Conservation (phyloP, 495 filamentous ascomycete genomes). For the Podospora pseudocomata region DNA sequence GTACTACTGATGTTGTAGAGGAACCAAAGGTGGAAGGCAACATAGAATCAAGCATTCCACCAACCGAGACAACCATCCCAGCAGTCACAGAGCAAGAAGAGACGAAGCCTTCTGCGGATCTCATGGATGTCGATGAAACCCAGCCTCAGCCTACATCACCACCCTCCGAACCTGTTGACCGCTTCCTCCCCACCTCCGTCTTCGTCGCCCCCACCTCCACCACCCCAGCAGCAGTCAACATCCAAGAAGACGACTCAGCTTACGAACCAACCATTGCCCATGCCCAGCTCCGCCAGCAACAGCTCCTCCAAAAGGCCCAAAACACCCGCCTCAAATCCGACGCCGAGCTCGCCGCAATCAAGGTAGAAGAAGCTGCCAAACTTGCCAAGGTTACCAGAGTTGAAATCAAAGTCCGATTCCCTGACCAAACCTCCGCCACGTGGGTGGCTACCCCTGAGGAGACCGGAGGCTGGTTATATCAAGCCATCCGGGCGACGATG, state of each 20-base stretch:
- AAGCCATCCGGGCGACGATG: slow-evolving; percentile 56
- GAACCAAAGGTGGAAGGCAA: neutral
- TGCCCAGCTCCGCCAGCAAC: slow-evolving; percentile 73
- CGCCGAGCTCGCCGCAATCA: slow-evolving; percentile 58
- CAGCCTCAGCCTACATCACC: neutral
- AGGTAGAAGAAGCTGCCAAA: slow-evolving; percentile 54
- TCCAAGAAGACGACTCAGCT: slow-evolving; percentile 63
- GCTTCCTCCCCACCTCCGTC: slow-evolving; percentile 56
- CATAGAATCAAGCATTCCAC: neutral
- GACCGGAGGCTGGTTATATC: slow-evolving; percentile 63
- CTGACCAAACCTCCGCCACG: slow-evolving; percentile 71
- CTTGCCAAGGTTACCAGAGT: slow-evolving; percentile 64
- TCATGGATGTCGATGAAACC: slow-evolving; percentile 27
- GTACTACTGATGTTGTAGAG: slow-evolving; percentile 13
- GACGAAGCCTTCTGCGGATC: neutral
- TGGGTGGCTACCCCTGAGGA: slow-evolving; percentile 60
- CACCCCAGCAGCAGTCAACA: slow-evolving; percentile 70
- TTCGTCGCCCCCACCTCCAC: slow-evolving; percentile 67
- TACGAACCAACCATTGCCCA: slow-evolving; percentile 84
- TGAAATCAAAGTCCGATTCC: slow-evolving; percentile 78
- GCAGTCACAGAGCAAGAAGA: neutral
- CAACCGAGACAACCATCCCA: slow-evolving; percentile 12
- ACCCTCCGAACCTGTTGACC: slow-evolving; percentile 23
- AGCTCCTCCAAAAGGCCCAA: slow-evolving; percentile 58
- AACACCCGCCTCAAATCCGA: slow-evolving; percentile 70